A percentile compares a stretch with the other conserved stretches of the same genome.
phyloP scores from a whole-genome alignment of 192 early-diverging fungal species.

The Anaeromyces robustus region DNA sequence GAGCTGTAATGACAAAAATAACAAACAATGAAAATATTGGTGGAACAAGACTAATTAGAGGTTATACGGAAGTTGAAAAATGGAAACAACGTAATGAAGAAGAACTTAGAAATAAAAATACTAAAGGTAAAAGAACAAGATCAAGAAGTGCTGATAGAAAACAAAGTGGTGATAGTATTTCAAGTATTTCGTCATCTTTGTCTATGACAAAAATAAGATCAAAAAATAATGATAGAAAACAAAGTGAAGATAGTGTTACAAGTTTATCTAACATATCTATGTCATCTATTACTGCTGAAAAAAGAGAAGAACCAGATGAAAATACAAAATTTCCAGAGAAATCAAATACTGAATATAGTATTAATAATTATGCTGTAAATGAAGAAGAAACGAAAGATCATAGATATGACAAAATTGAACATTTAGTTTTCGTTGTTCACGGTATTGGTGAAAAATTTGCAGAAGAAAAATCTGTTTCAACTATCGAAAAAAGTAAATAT shows the following conservation, averaged over 20 bases:
- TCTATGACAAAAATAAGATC: too few species aligned
- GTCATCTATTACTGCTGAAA: too few species aligned
- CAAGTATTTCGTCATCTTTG: too few species aligned
- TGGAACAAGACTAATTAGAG: conserved; percentile 52
- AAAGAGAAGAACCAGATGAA: background rate
- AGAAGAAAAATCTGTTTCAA: background rate
- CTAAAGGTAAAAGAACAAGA: conserved; percentile 11
- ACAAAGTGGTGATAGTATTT: too few species aligned
- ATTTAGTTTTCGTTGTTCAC: conserved; percentile 69
- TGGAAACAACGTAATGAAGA: conserved; percentile 7
- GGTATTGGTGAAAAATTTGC: conserved; percentile 14
- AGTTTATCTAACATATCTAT: conserved; percentile 12
- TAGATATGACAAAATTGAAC: conserved; percentile 31
- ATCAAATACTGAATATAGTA: background rate
- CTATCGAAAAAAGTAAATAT: background rate
- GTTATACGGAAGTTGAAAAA: conserved; percentile 57
- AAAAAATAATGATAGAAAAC: conserved; percentile 18
- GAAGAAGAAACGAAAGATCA: conserved; percentile 42
- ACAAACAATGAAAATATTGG: conserved; percentile 37
- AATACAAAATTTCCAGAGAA: background rate
- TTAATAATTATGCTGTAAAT: conserved; percentile 30
- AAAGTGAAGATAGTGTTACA: conserved; percentile 24
- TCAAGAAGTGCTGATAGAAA: background rate
- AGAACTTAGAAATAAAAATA: conserved; percentile 8
- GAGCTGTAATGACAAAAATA: conserved; percentile 44